Base-by-base conservation (phyloP, 164 flowering plant genomes). In the Chimonanthus praecox region DNA sequence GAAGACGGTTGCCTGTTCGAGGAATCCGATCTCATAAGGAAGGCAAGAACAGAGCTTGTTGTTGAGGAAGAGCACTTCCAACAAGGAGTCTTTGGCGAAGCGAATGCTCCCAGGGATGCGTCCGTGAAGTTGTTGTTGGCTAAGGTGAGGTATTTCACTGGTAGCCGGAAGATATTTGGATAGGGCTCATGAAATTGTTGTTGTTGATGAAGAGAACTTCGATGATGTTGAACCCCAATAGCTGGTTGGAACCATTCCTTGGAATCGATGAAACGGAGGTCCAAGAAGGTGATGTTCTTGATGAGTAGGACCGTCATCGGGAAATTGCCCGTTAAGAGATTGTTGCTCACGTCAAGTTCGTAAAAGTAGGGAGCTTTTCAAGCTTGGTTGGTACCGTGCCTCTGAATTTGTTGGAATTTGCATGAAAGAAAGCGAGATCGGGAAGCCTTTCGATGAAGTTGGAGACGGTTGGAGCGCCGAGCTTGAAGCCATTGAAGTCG, bases 21-120 rank as follows among this genome's bases (percentile, higher is more conserved):
- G 72, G 43, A 68, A 61, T 18, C 93, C 93, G 7, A 89, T 84
- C 68, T 89, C 88, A 64, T 74, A 82, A 0, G 93, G 93, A 5
- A 89, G 75, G 65, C 90, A 86, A 68, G 89, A 88, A 0, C 85
- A 63, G 5, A 89, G 75, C 44, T 33, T 10, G 81, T 87, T 87
- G 75, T 79, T 77, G 62, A 89, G 67, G 72, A 89, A 75, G 5
- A 89, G 83, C 0, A 85, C 77, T 62, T 89, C 91, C 0, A 18
- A 47, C n/a, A 89, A 70, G 0, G 79, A 79, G 1, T 60, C 5
- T 2, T 70, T 47, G 20, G 85, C 79, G 49, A 58, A 43, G 15
- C 85, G 84, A 3, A 88, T 80, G 72, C 82, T 77, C 3, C 50
- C n/a, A 0, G 91, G 89, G 47, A 88, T 79, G 2, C 77, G 15